These are phyloP conservation scores for Fusarium metavorans DNA, from an alignment of 2,329 filamentous ascomycete genomes.

Conservation along the genomic window DNA sequence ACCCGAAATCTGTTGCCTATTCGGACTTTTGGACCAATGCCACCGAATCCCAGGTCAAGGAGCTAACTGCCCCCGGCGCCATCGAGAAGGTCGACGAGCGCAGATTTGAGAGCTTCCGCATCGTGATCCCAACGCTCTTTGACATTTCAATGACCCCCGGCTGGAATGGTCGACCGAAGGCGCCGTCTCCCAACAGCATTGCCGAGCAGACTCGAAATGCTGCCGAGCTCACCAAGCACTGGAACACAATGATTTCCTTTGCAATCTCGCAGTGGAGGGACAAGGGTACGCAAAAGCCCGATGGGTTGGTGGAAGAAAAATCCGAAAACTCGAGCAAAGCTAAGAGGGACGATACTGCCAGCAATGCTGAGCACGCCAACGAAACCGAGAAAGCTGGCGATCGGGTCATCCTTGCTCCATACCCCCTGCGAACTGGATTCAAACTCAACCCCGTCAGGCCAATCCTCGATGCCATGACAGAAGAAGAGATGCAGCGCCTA, in stretches of 20 bases:
- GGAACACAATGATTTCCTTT: constrained; percentile 61
- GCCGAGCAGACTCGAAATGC: constrained; percentile 68
- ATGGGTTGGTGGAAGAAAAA: constrained; percentile 40
- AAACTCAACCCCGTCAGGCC: constrained; percentile 56
- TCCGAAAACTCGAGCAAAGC: constrained; percentile 20
- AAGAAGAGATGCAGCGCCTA: constrained; percentile 59
- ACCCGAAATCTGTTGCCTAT: constrained; percentile 57
- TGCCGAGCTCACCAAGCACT: constrained; percentile 60
- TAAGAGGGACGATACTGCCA: constrained; percentile 19
- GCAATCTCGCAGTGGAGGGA: constrained; percentile 59
- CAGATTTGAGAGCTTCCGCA: constrained; percentile 58
- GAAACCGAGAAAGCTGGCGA: constrained; percentile 13
- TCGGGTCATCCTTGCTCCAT: constrained; percentile 47
- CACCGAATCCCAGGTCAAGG: constrained; percentile 41
- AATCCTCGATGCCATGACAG: constrained; percentile 59
- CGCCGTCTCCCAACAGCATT: constrained; percentile 59
- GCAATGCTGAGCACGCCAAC: constrained; percentile 17
- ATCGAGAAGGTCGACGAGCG: constrained; percentile 43
- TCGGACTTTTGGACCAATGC: constrained; percentile 56
- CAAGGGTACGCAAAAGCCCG: constrained; percentile 57
- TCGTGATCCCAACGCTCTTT: constrained; percentile 64
- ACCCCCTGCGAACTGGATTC: constrained; percentile 56
- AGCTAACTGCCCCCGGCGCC: constrained; percentile 41
- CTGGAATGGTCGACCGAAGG: constrained; percentile 59
- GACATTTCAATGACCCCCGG: constrained; percentile 67